A percentile compares a stretch with the other conserved stretches of the same genome.
phyloP scores from a whole-genome alignment of 495 filamentous ascomycete species.

The Neurospora sp. region DNA sequence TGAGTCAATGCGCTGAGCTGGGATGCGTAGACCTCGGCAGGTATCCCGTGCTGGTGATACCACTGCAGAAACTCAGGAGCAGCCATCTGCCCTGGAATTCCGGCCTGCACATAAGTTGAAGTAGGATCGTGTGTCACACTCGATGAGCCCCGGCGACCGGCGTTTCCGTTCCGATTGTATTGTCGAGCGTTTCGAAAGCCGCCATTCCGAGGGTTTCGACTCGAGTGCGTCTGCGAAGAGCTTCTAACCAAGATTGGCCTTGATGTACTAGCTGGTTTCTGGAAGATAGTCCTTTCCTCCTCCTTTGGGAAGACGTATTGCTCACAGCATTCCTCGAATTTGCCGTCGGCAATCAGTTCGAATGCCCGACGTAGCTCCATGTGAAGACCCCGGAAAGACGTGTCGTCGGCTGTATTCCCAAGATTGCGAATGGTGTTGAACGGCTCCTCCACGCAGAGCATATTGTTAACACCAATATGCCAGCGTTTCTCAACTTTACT shows the following conservation, averaged over 20 bases:
- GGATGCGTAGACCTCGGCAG: slow-evolving; percentile 35
- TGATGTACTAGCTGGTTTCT: slow-evolving; percentile 52
- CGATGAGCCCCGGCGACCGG: slow-evolving; percentile 30
- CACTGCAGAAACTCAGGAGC: slow-evolving; percentile 29
- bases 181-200: slow-evolving; percentile 47
- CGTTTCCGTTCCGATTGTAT: slow-evolving; percentile 36
- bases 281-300: slow-evolving; percentile 59
- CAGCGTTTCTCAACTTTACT: slow-evolving; percentile 81
- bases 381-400: slow-evolving; percentile 82
- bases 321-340: slow-evolving; percentile 71
- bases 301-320: slow-evolving; percentile 77
- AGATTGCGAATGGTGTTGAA: slow-evolving; percentile 92
- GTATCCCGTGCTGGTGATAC: slow-evolving; percentile 29
- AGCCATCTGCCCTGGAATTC: slow-evolving; percentile 13
- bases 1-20: slow-evolving; percentile 25
- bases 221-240: slow-evolving; percentile 36
- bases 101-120: slow-evolving; percentile 8
- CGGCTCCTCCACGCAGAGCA: slow-evolving; percentile 90
- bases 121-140: slow-evolving; percentile 29
- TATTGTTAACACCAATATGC: slow-evolving; percentile 65
- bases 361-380: slow-evolving; percentile 83
- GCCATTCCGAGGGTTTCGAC: slow-evolving; percentile 48
- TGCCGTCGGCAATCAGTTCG: slow-evolving; percentile 60
- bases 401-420: slow-evolving; percentile 93
- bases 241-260: slow-evolving; percentile 40